Evolutionary conservation across 768 basidiomycete genomes (phyloP).

Genomic region (Suillus bovinus): DNA sequence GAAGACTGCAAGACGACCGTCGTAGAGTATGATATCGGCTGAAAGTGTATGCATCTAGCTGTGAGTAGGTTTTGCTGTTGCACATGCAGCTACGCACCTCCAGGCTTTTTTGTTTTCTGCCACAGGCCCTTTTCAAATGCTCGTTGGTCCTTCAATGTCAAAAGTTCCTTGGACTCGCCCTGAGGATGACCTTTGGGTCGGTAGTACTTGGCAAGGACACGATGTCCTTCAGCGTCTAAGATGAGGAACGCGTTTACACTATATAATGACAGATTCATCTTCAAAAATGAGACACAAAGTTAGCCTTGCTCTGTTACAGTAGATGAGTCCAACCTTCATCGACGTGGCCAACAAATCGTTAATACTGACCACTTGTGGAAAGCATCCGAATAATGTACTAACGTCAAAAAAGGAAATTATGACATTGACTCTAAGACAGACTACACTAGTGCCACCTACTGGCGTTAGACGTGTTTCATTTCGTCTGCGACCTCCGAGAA

Average conservation of each 20-base stretch:
- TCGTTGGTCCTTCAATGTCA: constrained; percentile 87
- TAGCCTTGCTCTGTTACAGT: neutral
- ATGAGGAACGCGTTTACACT: constrained; percentile 85
- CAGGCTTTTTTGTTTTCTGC: constrained; percentile 93
- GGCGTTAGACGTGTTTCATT: neutral
- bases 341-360: neutral
- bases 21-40: constrained; percentile 96
- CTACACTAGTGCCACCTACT: neutral
- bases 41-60: constrained; percentile 6
- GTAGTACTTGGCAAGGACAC: constrained; percentile 96
- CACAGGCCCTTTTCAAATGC: constrained; percentile 94
- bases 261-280: constrained; percentile 83
- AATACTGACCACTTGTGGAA: neutral
- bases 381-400: neutral
- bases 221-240: constrained; percentile 93
- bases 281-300: neutral
- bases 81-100: constrained; percentile 54
- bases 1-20: constrained; percentile 88
- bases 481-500: neutral
- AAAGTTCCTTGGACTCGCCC: constrained; percentile 62
- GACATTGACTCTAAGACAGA: constrained; percentile 11
- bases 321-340: neutral
- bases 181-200: constrained; percentile 64
- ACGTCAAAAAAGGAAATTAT: constrained; percentile 22
- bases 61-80: neutral